Conservation (phyloP, 352 stramenopile genomes). For the Blastocystis sp. region DNA sequence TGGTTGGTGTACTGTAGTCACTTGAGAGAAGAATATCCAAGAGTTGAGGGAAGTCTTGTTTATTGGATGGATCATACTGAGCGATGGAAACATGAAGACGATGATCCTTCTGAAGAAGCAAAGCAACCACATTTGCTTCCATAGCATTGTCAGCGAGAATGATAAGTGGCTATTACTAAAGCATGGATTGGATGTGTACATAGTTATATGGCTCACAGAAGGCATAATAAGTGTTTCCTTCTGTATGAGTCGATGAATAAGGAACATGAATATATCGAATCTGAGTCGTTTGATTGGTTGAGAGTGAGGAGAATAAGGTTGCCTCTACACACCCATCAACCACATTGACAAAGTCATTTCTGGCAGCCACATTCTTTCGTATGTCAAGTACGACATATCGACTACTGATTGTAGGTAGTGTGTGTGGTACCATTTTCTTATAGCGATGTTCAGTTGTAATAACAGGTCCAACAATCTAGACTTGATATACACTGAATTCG, state of each 20-base stretch:
- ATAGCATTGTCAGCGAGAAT: conserved; percentile 15
- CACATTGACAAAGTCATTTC: conserved; percentile 51
- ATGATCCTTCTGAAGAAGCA: conserved; percentile 15
- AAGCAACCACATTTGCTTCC: conserved; percentile 23
- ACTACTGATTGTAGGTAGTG: neutral
- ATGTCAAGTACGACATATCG: conserved; percentile 8
- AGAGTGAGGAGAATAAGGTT: conserved; percentile 33
- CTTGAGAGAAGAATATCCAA: conserved; percentile 49
- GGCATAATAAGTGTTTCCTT: neutral
- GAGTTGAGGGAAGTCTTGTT: conserved; percentile 8
- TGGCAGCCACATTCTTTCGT: conserved; percentile 8
- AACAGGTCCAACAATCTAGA: conserved; percentile 17
- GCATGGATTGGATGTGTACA: neutral
- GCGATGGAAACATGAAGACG: conserved; percentile 27
- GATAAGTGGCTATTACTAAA: conserved; percentile 24
- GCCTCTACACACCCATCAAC: conserved; percentile 40
- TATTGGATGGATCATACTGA: neutral
- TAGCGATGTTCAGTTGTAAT: conserved; percentile 35
- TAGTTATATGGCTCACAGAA: neutral
- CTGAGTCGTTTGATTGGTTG: neutral
- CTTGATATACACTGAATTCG: neutral
- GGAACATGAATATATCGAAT: conserved; percentile 31
- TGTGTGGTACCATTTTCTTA: neutral
- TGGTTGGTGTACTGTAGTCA: conserved; percentile 9
- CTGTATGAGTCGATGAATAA: conserved; percentile 6